phyloP scores from a whole-genome alignment of 148 eudicot genomes.

The Nepenthes mirabilis region DNA sequence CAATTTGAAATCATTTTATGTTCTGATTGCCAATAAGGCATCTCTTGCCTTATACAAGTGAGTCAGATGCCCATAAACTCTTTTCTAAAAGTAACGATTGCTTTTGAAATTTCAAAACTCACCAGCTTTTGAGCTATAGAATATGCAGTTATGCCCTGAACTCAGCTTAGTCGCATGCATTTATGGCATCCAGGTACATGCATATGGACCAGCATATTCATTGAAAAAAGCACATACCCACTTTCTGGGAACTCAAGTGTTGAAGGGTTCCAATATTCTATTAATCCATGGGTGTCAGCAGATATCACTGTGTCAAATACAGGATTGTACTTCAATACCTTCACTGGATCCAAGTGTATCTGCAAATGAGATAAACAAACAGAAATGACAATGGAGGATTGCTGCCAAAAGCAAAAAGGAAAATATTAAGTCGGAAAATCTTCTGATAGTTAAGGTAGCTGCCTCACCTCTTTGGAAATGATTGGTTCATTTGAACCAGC shows the following conservation, averaged over 20 bases:
- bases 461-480: conserved; percentile 64
- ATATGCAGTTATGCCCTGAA: no score
- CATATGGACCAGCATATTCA: neutral
- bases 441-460: neutral
- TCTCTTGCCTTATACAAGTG: no score
- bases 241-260: conserved; percentile 74
- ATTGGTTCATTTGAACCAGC: conserved; percentile 84
- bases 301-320: conserved; percentile 70
- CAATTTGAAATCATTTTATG: no score
- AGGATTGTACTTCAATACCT: conserved; percentile 81
- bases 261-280: conserved; percentile 85
- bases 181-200: neutral
- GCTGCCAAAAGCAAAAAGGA: neutral
- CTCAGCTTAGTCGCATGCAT: neutral
- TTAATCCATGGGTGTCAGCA: conserved; percentile 75
- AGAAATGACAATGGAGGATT: neutral
- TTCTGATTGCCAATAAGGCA: no score
- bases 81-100: no score
- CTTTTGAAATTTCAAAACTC: no score
- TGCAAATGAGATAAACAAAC: conserved; percentile 15
- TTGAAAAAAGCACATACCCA: conserved; percentile 28
- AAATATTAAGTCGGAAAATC: neutral
- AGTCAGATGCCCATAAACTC: no score
- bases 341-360: conserved; percentile 76
- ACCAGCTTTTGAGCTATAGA: no score